Base-by-base conservation (phyloP, 192 early-diverging fungal species). In the Backusella macrospora region DNA sequence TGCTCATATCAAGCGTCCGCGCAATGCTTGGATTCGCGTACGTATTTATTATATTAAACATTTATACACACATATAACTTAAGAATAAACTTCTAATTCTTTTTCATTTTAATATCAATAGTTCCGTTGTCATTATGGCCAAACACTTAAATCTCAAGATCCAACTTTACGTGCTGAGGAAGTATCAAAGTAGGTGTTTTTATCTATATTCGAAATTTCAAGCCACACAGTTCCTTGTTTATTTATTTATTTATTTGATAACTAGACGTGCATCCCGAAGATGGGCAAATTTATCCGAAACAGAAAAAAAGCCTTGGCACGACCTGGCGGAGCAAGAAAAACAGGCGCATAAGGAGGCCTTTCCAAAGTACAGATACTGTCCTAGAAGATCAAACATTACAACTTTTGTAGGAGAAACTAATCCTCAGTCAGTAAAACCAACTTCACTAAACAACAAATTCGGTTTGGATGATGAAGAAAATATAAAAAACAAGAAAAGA, bases 11-110 rank as follows among this genome's bases (percentile, higher is more conserved):
- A 77, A 77, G 39, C 69, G 75, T 62, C 75, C 75, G 9, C 62
- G 71, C 7, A 77, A 77, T 71, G 75, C 75, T 1, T 77, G 75
- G 75, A 77, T 77, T 67, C 75, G 71, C 44, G 75, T 77, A 72
- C 67, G 73, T 46, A 37, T 43, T 55, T 34, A 65, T 65, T 12
- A 10, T 38, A 34, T 65, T 37, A 46, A 68, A 42, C 26, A n/a
- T 21, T 1, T 46, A 44, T 68, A n/a, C 21, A 68, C 4, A 6
- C 21, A 43, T 44, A 6, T 14, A 9, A 62, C 15, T 68, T 44
- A 0, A 46, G 7, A 23, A 4, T 23, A 44, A 10, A 8, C 7
- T 21, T 10, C 37, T 49, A 43, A 73, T n/a, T 38, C 12, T 23
- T 65, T 29, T 46, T 52, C n/a, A n/a, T 59, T 62, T 44, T 0